A percentile compares a stretch with the other conserved stretches of the same genome.
Evolutionary conservation across 495 filamentous ascomycete species (phyloP).

Genomic region (Echria macrotheca): DNA sequence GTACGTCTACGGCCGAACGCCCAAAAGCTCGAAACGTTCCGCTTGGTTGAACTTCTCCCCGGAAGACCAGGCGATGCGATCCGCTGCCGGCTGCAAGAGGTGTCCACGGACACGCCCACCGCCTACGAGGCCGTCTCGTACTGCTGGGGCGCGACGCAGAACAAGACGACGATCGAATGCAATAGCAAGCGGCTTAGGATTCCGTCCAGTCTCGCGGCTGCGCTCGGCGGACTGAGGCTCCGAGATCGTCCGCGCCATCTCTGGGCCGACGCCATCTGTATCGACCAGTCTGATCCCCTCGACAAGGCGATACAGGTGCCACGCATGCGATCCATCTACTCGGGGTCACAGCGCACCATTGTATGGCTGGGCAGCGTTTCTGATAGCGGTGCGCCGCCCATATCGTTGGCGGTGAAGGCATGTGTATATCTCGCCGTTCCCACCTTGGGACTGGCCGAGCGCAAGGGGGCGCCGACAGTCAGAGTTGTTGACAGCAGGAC

Average conservation of each 20-base stretch:
- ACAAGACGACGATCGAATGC: neutral
- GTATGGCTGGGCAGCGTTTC: neutral
- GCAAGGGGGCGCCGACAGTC: neutral
- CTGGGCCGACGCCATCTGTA: slow-evolving; percentile 7
- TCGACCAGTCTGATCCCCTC: slow-evolving; percentile 2
- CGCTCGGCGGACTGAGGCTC: neutral
- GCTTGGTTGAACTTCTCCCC: slow-evolving; percentile 1
- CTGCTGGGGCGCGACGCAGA: neutral
- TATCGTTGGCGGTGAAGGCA: neutral
- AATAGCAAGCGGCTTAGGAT: slow-evolving; percentile 1
- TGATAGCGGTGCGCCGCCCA: neutral
- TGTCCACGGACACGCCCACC: neutral
- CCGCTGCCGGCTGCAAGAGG: neutral
- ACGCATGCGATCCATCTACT: slow-evolving; percentile 2
- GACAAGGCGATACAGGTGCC: slow-evolving; percentile 6
- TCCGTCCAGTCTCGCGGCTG: neutral
- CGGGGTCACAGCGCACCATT: neutral
- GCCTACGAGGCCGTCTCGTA: slow-evolving; percentile 2
- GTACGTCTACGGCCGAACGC: neutral
- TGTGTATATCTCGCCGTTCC: neutral
- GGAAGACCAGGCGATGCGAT: neutral
- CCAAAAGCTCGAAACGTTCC: neutral
- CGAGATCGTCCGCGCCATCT: neutral
- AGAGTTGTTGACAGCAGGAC: neutral
- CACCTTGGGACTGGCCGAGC: neutral